phyloP scores from a whole-genome alignment of 768 basidiomycete species.

The Amanita molliuscula region DNA sequence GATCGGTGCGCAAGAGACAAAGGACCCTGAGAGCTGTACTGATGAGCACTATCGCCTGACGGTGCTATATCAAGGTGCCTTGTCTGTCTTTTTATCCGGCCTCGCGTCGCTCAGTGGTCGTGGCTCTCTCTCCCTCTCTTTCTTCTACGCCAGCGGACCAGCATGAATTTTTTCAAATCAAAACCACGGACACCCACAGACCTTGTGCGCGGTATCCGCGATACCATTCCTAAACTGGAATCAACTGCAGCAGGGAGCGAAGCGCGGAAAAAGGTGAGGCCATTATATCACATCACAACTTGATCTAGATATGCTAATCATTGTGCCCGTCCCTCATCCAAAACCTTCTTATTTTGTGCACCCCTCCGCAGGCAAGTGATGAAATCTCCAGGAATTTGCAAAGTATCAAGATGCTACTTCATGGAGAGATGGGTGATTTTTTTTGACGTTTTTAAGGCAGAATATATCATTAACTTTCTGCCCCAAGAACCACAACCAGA shows the following conservation, averaged over 20 bases:
- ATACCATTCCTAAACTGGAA: constrained; percentile 73
- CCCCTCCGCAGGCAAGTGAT: constrained; percentile 58
- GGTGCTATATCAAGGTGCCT: background rate
- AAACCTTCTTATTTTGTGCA: background rate
- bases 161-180: constrained; percentile 95
- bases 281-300: background rate
- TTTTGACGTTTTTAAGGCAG: background rate
- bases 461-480: constrained; percentile 5
- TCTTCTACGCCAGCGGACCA: background rate
- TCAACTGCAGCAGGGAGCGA: constrained; percentile 65
- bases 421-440: constrained; percentile 74
- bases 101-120: background rate
- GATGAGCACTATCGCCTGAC: background rate
- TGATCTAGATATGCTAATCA: constrained; percentile 2
- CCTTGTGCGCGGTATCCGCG: constrained; percentile 71
- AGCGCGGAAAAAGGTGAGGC: constrained; percentile 64
- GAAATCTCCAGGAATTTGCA: constrained; percentile 85
- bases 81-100: background rate
- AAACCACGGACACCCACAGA: constrained; percentile 84
- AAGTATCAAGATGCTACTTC: constrained; percentile 81
- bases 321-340: constrained; percentile 7
- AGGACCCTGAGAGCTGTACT: constrained; percentile 2
- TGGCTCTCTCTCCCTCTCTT: background rate
- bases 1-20: background rate
- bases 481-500: constrained; percentile 73